These are phyloP conservation scores for Phytopythium delawarense DNA, from an alignment of 352 stramenopile species.

Conservation along the genomic window DNA sequence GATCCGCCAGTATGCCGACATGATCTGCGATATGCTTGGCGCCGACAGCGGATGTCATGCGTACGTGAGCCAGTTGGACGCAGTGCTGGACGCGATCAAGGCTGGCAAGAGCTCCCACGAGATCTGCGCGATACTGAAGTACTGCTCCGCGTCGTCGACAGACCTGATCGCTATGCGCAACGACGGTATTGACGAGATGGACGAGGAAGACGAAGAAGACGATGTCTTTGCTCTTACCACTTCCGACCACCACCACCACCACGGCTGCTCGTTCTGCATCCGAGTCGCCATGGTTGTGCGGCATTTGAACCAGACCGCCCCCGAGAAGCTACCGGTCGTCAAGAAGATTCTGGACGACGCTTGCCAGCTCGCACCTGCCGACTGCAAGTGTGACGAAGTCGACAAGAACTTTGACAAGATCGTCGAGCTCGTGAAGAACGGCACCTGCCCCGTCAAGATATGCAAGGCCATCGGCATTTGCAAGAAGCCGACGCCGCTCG, in stretches of 20 bases:
- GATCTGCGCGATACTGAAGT: constrained; percentile 59
- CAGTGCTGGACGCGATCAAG: constrained; percentile 55
- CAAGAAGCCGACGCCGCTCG: constrained; percentile 3
- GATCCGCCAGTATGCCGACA: constrained; percentile 60
- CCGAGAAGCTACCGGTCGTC: constrained; percentile 18
- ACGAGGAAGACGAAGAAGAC: not conserved
- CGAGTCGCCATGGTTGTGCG: constrained; percentile 21
- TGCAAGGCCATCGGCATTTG: constrained; percentile 32
- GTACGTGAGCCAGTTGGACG: constrained; percentile 68
- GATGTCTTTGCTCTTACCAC: not conserved
- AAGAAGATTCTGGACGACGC: constrained; percentile 19
- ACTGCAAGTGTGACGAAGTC: constrained; percentile 29
- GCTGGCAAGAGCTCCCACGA: constrained; percentile 60
- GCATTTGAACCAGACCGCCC: constrained; percentile 19
- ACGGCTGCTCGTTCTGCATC: constrained; percentile 37
- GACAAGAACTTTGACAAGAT: constrained; percentile 40
- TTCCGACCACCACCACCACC: constrained; percentile 4
- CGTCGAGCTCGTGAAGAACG: constrained; percentile 31
- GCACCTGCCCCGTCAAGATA: constrained; percentile 25
- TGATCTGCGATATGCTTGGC: constrained; percentile 72
- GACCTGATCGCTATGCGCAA: not conserved
- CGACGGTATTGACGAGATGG: not conserved
- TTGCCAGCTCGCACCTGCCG: constrained; percentile 22
- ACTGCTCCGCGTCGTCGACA: constrained; percentile 25
- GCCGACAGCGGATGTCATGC: constrained; percentile 56